phyloP scores from a whole-genome alignment of 2,329 filamentous ascomycete species.

The Stachybotrys chlorohalonatus region DNA sequence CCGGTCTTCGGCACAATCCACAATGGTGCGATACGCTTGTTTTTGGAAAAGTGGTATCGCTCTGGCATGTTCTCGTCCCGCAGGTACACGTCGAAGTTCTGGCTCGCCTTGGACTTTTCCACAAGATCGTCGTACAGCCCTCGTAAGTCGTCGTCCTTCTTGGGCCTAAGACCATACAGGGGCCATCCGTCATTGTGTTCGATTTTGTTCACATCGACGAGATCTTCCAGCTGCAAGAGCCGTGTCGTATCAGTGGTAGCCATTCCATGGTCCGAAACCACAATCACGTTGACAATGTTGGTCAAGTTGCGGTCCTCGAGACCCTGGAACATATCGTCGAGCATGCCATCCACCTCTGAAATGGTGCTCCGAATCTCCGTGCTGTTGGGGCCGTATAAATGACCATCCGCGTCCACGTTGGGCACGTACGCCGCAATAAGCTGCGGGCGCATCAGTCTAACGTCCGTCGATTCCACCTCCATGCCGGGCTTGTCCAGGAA shows the following conservation, averaged over 20 bases:
- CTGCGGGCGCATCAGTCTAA: slow-evolving; percentile 62
- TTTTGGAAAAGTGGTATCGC: slow-evolving; percentile 83
- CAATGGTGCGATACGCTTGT: slow-evolving; percentile 81
- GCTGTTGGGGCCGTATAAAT: slow-evolving; percentile 86
- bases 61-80: slow-evolving; percentile 82
- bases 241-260: slow-evolving; percentile 77
- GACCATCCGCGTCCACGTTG: slow-evolving; percentile 80
- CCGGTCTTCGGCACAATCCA: slow-evolving; percentile 92
- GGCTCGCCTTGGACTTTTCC: slow-evolving; percentile 48
- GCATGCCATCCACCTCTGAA: slow-evolving; percentile 69
- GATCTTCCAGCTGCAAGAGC: slow-evolving; percentile 80
- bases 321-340: slow-evolving; percentile 66
- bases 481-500: slow-evolving; percentile 75
- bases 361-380: slow-evolving; percentile 82
- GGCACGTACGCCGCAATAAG: slow-evolving; percentile 93
- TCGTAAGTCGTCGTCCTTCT: slow-evolving; percentile 56
- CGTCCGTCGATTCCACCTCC: slow-evolving; percentile 43
- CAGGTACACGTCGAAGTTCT: slow-evolving; percentile 79
- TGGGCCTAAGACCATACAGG: slow-evolving; percentile 77
- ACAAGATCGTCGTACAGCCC: slow-evolving; percentile 55
- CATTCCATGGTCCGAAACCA: slow-evolving; percentile 99
- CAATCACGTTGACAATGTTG: slow-evolving; percentile 79
- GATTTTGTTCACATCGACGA: slow-evolving; percentile 69
- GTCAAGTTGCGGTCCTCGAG: slow-evolving; percentile 78
- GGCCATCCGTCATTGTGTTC: slow-evolving; percentile 92